Base-by-base conservation (phyloP, 305 asterid genomes). In the Fraxinus nigra region DNA sequence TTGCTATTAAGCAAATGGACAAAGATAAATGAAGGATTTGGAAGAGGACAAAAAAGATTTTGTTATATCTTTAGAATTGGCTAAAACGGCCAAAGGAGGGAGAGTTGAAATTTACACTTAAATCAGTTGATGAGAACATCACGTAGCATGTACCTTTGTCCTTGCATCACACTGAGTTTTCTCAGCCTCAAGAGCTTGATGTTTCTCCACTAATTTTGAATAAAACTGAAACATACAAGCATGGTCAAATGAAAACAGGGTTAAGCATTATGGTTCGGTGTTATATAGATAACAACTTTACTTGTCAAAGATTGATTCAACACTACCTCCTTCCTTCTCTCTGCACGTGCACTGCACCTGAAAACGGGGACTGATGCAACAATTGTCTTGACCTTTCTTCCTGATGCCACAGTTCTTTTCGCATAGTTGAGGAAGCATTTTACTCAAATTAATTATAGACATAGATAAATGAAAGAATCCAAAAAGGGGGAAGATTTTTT, bases 131-230 rank as follows among this genome's bases (percentile, higher is more conserved):
- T n/a, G 32, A 20, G 33, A 77, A 65, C 30, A 30, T 61, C 51
- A 33, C 76, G 61, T 43, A 72, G 48, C 78, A 76, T 37, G 76
- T 67, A 93, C 97, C 97, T 93, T 91, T 34, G 90, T 90, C 86
- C 95, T 91, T 76, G 82, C 93, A 87, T 92, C 91, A 83, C 78
- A 87, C 72, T 90, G 95, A 72, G 72, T 85, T 89, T 86, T 93
- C 86, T 91, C 91, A 75, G 94, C 93, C 87, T 90, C 94, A 85
- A 92, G 78, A 30, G 97, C 97, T 88, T 89, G 94, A 78, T 90
- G 97, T 82, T 92, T 93, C 90, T 93, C 97, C 91, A 88, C 97
- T 76, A 93, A 82, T 77, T 92, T 93, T 35, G 93, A 82, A 89
- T 87, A 87, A 70, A 92, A 93, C 97, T 93, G 76, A 63, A 73